Base-by-base conservation (phyloP, 306 rosid species). In the Dalbergia cochinchinensis region DNA sequence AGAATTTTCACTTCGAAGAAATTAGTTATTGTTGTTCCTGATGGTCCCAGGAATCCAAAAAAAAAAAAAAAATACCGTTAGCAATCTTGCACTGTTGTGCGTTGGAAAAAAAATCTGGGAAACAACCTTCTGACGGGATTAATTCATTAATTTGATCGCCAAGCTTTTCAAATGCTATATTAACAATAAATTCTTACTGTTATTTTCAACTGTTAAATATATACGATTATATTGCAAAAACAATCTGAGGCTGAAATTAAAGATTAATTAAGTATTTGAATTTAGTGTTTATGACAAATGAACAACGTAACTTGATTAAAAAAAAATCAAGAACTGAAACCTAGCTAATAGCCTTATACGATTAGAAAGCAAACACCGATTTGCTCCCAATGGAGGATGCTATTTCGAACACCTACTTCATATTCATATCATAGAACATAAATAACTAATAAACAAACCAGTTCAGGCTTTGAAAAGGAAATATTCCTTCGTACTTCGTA, bases 401-500 rank as follows among this genome's bases (percentile, higher is more conserved):
- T 15, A 42, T 47, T 12, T 69, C 4, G 20, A 47, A 60, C 18
- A 61, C 19, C 57, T 33, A 42, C n/a, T 59, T 10, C 12, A 42
- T 22, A 44, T 4, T 26, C 31, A 26, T 26, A 26, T 2, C 61
- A 31, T 48, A 53, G 35, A 71, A 71, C 14, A 57, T 22, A 44
- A 57, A 73, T 7, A 73, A 42, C 7, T 15, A 60, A 45, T 26
- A 41, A 47, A 57, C n/a, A 68, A 78, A 55, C 5, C 16, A 62
- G 55, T 35, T 51, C 63, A 22, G 65, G 42, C 62, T 63, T 62
- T 78, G 58, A 68, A 57, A 68, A 42, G 39, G 67, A 71, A 61
- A 79, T 71, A 70, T 50, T 79, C 77, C 53, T 47, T 48, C 15
- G 34, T 19, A 69, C 64, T 12, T 78, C 26, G 48, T 14, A 42